Evolutionary conservation across 2,329 filamentous ascomycete genomes (phyloP).

Genomic region (Aspergillus unguis): DNA sequence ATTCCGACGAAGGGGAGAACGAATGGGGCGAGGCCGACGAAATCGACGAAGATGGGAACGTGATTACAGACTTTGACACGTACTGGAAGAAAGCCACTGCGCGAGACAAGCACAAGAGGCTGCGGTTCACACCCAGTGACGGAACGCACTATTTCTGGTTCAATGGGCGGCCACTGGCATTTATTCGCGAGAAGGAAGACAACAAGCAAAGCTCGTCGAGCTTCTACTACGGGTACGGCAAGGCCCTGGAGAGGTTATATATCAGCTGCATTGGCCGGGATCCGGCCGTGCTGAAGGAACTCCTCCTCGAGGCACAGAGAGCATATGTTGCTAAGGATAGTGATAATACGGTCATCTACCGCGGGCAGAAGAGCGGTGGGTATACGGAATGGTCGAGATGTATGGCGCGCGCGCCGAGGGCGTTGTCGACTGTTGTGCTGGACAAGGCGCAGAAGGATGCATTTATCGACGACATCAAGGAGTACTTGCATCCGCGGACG

Average conservation of each 20-base stretch:
- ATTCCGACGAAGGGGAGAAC: slow-evolving; percentile 23
- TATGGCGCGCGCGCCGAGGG: slow-evolving; percentile 47
- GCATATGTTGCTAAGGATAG: slow-evolving; percentile 35
- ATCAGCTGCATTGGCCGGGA: slow-evolving; percentile 37
- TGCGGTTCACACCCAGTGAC: slow-evolving; percentile 62
- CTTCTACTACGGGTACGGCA: slow-evolving; percentile 2
- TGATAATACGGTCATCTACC: slow-evolving; percentile 39
- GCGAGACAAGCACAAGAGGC: slow-evolving; percentile 34
- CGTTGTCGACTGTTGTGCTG: slow-evolving; percentile 55
- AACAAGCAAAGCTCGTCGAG: slow-evolving; percentile 12
- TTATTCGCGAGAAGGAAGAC: slow-evolving; percentile 30
- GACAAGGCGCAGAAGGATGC: slow-evolving; percentile 49
- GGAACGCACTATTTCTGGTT: slow-evolving; percentile 70
- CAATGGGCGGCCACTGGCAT: slow-evolving; percentile 51
- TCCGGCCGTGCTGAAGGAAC: slow-evolving; percentile 30
- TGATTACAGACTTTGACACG: slow-evolving; percentile 41
- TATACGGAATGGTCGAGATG: slow-evolving; percentile 33
- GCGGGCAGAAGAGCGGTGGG: slow-evolving; percentile 26
- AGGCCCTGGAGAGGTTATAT: slow-evolving; percentile 29
- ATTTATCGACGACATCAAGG: slow-evolving; percentile 54
- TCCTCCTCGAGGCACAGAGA: slow-evolving; percentile 37
- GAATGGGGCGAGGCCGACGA: slow-evolving; percentile 24
- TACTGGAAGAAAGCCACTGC: slow-evolving; percentile 41
- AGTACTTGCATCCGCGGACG: slow-evolving; percentile 52
- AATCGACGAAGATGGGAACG: slow-evolving; percentile 27